Conservation (phyloP, 2,329 filamentous ascomycete species). For the Penicillium sp. region DNA sequence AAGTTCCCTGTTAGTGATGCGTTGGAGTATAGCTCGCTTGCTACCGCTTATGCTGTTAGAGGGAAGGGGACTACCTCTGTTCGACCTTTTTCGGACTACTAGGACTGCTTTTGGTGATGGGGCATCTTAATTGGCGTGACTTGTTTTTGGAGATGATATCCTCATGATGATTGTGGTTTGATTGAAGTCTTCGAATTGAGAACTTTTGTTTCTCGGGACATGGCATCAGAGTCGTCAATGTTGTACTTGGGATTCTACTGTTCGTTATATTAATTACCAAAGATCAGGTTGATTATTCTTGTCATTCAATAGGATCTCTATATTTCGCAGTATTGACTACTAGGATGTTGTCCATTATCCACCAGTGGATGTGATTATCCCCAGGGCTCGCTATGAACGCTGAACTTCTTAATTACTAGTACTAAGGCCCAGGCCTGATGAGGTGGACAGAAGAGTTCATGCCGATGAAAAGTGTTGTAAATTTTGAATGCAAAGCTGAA, state of each 20-base stretch:
- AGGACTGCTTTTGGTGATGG: background rate
- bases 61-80: conserved; percentile 26
- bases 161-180: background rate
- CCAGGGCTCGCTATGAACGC: background rate
- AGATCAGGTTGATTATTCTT: background rate
- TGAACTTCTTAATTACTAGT: background rate
- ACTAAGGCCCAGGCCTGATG: background rate
- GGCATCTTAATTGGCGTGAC: too few species aligned
- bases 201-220: background rate
- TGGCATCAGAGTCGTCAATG: background rate
- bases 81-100: conserved; percentile 33
- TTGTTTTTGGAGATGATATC: background rate
- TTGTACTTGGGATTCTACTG: background rate
- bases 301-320: background rate
- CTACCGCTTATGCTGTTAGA: conserved; percentile 24
- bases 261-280: background rate
- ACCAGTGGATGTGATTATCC: background rate
- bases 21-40: conserved; percentile 26
- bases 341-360: background rate
- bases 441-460: background rate
- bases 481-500: background rate
- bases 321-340: background rate
- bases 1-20: conserved; percentile 34
- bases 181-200: background rate
- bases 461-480: background rate